Percentiles rank a stretch among this genome's conserved stretches.
These are phyloP conservation scores for Colletotrichum orbiculare DNA, from an alignment of 2,329 filamentous ascomycete genomes.

Conservation along the genomic window DNA sequence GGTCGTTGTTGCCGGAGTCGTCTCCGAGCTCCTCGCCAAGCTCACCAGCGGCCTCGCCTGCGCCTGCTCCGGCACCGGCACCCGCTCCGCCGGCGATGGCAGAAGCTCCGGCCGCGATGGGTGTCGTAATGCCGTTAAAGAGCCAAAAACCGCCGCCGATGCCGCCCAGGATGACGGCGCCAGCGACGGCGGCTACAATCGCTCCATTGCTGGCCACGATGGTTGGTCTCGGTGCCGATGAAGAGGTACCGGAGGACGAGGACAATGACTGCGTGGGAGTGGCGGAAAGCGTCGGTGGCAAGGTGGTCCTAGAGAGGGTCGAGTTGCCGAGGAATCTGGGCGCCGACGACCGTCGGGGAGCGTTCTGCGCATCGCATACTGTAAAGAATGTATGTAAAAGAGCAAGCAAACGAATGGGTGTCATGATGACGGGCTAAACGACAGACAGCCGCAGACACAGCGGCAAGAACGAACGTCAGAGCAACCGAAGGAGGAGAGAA, in stretches of 20 bases:
- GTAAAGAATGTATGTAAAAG: neutral
- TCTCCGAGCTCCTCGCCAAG: neutral
- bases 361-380: neutral
- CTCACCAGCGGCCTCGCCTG: neutral
- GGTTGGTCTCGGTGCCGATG: neutral
- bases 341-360: neutral
- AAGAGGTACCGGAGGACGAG: neutral
- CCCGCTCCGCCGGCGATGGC: neutral
- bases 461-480: too few relatives aligned
- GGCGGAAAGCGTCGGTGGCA: too few relatives aligned
- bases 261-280: too few relatives aligned
- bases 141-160: neutral
- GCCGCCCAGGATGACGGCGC: neutral
- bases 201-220: neutral
- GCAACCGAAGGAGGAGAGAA: too few relatives aligned
- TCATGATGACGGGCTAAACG: neutral
- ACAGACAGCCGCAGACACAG: neutral
- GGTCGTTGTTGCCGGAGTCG: neutral
- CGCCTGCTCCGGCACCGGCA: too few relatives aligned
- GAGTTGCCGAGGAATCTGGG: neutral
- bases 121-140: neutral
- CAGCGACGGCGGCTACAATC: neutral
- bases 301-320: neutral
- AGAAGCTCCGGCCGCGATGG: neutral
- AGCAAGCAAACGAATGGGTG: neutral